Base-by-base conservation (phyloP, 1,139 yeast genomes). In the Pichia sp. region DNA sequence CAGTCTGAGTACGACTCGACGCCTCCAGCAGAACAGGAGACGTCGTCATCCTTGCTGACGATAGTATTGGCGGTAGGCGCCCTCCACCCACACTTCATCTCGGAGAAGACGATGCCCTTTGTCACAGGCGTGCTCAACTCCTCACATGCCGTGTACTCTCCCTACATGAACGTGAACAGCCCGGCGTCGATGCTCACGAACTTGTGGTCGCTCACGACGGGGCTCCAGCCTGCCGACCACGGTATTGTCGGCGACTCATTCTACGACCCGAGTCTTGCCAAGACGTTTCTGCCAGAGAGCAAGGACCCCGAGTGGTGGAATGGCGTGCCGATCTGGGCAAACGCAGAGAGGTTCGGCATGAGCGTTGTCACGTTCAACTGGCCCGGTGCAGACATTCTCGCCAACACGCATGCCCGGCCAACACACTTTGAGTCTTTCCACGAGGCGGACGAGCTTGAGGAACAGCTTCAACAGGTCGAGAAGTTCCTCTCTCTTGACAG, bases 131-230 rank as follows among this genome's bases (percentile, higher is more conserved):
- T 86, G 66, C 68, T 81, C 60, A 62, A 74, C 9, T 70, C 77
- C 25, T 83, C 76, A 22, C 16, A 26, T 6, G 54, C 59, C 1
- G 80, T 77, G 58, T 87, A 87, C 4, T 81, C 95, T 3, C 96
- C 96, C 0, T 88, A 80, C 63, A 87, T 91, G 93, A 71, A 70
- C 3, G 96, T 97, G 0, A 79, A 89, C 5, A 90, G 90, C 66
- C 97, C 97, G 2, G 80, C 95, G 0, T 87, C 90, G 40, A 87
- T 96, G 1, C 87, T 88, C 62, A 95, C 96, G 0, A 90, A 91
- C 65, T 96, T 89, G 66, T 91, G 96, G 95, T 83, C 96, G 0
- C 66, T 91, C 59, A 83, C 87, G 0, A 91, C 97, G 0, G 98
- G 98, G 0, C 69, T 87, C 47, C 80, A 83, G 54, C 97, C 98